Conservation (phyloP, 371 early-diverging fungal species). For the Rhizomucor miehei region DNA sequence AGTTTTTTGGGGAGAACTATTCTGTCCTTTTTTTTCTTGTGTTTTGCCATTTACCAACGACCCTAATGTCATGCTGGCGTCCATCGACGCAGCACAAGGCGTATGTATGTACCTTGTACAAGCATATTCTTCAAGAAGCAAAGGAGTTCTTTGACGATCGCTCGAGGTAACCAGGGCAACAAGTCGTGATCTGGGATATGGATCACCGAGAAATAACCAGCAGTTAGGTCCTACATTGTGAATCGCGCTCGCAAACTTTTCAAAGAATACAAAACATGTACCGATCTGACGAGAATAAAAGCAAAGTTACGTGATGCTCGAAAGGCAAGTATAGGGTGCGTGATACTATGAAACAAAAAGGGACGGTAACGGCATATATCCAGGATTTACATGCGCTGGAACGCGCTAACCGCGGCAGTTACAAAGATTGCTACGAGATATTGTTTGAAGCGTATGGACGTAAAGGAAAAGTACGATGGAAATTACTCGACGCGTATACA, state of each 20-base stretch:
- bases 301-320: slow-evolving; percentile 32
- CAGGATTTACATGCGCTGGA: slow-evolving; percentile 35
- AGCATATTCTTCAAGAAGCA: slow-evolving; percentile 28
- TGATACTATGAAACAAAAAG: too few species aligned
- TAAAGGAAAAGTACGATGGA: slow-evolving; percentile 34
- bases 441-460: slow-evolving; percentile 40
- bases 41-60: too few species aligned
- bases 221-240: slow-evolving; percentile 27
- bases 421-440: slow-evolving; percentile 26
- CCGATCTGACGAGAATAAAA: slow-evolving; percentile 29
- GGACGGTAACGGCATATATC: too few species aligned
- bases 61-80: too few species aligned
- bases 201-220: background rate
- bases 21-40: too few species aligned
- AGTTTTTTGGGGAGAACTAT: too few species aligned
- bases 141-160: slow-evolving; percentile 42
- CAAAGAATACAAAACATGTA: slow-evolving; percentile 26
- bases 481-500: slow-evolving; percentile 32
- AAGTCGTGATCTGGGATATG: background rate
- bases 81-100: too few species aligned
- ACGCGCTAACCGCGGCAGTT: slow-evolving; percentile 31
- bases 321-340: slow-evolving; percentile 34
- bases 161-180: slow-evolving; percentile 26
- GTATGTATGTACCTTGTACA: slow-evolving; percentile 38
- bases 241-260: slow-evolving; percentile 24